Percentiles rank a stretch among this genome's conserved stretches.
phyloP scores from a whole-genome alignment of 1,139 yeast species.

The Debaryomyces nepalensis region DNA sequence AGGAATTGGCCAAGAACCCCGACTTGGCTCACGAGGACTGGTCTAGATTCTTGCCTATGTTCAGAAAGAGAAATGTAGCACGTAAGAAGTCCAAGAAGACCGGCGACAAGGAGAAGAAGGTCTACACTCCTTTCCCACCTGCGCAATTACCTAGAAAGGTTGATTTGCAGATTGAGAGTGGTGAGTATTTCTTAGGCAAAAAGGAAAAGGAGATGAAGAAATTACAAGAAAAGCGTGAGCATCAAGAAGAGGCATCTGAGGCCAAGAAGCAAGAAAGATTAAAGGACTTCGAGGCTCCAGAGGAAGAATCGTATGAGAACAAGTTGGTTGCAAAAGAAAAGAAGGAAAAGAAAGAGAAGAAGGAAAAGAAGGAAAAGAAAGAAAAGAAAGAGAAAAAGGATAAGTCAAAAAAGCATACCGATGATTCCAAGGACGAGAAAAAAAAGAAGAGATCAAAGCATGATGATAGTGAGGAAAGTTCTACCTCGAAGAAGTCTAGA shows the following conservation, averaged over 20 bases:
- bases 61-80: constrained; percentile 94
- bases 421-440: too few relatives aligned
- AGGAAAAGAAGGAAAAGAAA: constrained; percentile 27
- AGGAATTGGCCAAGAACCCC: constrained; percentile 92
- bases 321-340: constrained; percentile 27
- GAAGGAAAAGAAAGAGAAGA: constrained; percentile 27
- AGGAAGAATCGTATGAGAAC: constrained; percentile 60
- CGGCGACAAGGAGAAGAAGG: constrained; percentile 66
- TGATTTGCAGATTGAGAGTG: constrained; percentile 96
- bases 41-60: constrained; percentile 95
- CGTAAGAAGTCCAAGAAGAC: constrained; percentile 79
- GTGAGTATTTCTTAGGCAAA: constrained; percentile 94
- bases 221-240: constrained; percentile 75
- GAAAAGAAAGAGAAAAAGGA: constrained; percentile 23
- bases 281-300: constrained; percentile 85
- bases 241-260: constrained; percentile 72
- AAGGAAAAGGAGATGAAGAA: constrained; percentile 76
- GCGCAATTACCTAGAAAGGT: constrained; percentile 95
- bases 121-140: constrained; percentile 99
- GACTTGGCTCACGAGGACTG: constrained; percentile 96
- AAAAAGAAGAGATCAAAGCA: constrained; percentile 23
- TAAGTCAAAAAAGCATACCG: constrained; percentile 27
- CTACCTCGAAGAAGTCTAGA: constrained; percentile 16
- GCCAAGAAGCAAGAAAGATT: constrained; percentile 71
- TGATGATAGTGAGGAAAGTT: constrained; percentile 12